Percentiles rank a stretch among this genome's conserved stretches.
phyloP scores from a whole-genome alignment of 768 basidiomycete genomes.

The Zangia roseola region DNA sequence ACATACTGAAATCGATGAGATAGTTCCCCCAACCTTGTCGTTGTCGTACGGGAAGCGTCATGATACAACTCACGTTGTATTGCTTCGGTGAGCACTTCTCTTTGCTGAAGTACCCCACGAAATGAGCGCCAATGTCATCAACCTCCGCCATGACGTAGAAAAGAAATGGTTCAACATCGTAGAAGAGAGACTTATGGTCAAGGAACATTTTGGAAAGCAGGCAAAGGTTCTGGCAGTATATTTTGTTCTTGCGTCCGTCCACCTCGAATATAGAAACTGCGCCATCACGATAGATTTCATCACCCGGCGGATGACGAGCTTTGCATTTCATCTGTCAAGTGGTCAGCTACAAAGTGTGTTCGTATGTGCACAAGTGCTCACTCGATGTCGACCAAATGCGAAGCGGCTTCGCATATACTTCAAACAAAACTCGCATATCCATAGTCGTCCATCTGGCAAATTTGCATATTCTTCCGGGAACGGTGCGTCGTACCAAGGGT shows the following conservation, averaged over 20 bases:
- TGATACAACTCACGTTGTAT: slow-evolving; percentile 98
- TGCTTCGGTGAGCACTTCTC: slow-evolving; percentile 96
- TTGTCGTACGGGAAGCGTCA: slow-evolving; percentile 95
- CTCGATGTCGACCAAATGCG: slow-evolving; percentile 80
- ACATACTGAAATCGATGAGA: slow-evolving; percentile 93
- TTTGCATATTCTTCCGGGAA: slow-evolving; percentile 97
- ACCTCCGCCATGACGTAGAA: slow-evolving; percentile 97
- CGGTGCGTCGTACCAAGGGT: slow-evolving; percentile 99
- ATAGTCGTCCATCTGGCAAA: slow-evolving; percentile 87
- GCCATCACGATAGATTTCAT: slow-evolving; percentile 95
- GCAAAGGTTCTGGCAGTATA: slow-evolving; percentile 98
- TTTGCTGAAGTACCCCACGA: slow-evolving; percentile 98
- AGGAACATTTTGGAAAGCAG: slow-evolving; percentile 98
- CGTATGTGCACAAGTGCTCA: slow-evolving; percentile 38
- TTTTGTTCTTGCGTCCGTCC: slow-evolving; percentile 98
- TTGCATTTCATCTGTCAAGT: slow-evolving; percentile 85
- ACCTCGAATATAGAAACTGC: slow-evolving; percentile 92
- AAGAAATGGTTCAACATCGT: slow-evolving; percentile 98
- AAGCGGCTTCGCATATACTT: slow-evolving; percentile 98
- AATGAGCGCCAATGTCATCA: slow-evolving; percentile 87
- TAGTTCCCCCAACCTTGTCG: slow-evolving; percentile 96
- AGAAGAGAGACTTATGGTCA: slow-evolving; percentile 97
- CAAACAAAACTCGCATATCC: slow-evolving; percentile 97
- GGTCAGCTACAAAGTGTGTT: slow-evolving; percentile 9
- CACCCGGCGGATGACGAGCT: slow-evolving; percentile 91